phyloP scores from a whole-genome alignment of 345 rosid species.

The Eucalyptus cloeziana region DNA sequence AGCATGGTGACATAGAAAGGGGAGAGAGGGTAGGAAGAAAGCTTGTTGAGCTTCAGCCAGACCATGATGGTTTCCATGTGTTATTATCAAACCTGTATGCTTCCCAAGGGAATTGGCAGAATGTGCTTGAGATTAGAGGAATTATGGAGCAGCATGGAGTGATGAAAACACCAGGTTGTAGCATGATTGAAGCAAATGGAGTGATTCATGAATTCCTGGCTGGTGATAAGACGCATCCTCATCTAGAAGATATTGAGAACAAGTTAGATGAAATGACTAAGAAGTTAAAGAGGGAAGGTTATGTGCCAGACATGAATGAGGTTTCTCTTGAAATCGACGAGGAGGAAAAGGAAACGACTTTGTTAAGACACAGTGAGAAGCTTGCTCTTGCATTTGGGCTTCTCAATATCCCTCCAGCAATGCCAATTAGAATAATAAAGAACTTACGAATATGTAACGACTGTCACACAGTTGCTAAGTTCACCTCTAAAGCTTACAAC shows the following conservation, averaged over 20 bases:
- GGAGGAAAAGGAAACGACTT: conserved; percentile 39
- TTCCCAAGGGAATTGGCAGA: conserved; percentile 43
- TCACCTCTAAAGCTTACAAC: conserved; percentile 23
- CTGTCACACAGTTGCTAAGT: conserved; percentile 28
- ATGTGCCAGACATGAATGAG: conserved; percentile 26
- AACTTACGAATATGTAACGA: conserved; percentile 34
- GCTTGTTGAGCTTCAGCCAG: conserved; percentile 46
- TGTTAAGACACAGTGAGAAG: conserved; percentile 41
- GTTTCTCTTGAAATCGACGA: conserved; percentile 39
- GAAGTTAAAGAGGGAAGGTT: conserved; percentile 28
- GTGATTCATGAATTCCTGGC: conserved; percentile 35
- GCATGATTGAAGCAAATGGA: conserved; percentile 44
- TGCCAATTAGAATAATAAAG: conserved; percentile 36
- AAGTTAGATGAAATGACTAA: conserved; percentile 32
- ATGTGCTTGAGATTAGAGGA: conserved; percentile 32
- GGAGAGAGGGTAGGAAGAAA: conserved; percentile 53
- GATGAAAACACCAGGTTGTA: conserved; percentile 47
- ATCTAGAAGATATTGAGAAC: conserved; percentile 16
- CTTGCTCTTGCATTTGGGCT: conserved; percentile 47
- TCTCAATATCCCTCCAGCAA: conserved; percentile 12
- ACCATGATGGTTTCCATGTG: conserved; percentile 50
- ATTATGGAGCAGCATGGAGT: conserved; percentile 31
- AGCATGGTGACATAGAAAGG: conserved; percentile 27
- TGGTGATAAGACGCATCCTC: conserved; percentile 33
- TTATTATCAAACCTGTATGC: conserved; percentile 48